These are phyloP conservation scores for Fusarium multiceps DNA, from an alignment of 2,329 filamentous ascomycete genomes.

Conservation along the genomic window DNA sequence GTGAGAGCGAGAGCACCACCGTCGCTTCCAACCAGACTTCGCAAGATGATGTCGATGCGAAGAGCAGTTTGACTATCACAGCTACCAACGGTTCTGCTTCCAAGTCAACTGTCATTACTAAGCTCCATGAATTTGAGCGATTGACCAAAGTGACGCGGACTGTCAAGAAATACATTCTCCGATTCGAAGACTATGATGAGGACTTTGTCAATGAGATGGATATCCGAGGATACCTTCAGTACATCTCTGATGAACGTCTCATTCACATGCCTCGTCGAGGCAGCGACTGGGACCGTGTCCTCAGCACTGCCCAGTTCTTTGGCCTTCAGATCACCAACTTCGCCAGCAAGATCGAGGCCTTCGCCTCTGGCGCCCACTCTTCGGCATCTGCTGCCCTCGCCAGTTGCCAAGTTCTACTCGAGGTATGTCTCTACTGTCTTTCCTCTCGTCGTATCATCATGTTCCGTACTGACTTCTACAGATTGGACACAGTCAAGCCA, in stretches of 20 bases:
- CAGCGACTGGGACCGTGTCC: constrained; percentile 56
- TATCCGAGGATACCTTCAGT: constrained; percentile 48
- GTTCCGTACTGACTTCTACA: constrained; percentile 24
- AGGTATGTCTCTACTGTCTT: constrained; percentile 50
- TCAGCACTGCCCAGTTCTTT: constrained; percentile 56
- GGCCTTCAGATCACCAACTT: constrained; percentile 54
- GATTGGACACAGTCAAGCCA: constrained; percentile 54
- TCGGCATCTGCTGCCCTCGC: constrained; percentile 51
- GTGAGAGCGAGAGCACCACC: constrained; percentile 29
- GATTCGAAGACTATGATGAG: constrained; percentile 38
- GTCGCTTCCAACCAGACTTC: constrained; percentile 21
- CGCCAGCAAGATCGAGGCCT: constrained; percentile 48
- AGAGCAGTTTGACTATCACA: neutral
- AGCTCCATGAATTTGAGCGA: constrained; percentile 20
- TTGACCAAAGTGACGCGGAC: constrained; percentile 30
- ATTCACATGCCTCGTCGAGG: constrained; percentile 55
- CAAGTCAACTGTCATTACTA: neutral
- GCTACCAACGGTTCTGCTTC: neutral
- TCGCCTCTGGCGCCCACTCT: constrained; percentile 33
- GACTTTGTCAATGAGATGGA: constrained; percentile 38
- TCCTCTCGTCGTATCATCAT: rapidly evolving
- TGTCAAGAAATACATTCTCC: constrained; percentile 34
- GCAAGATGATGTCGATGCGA: constrained; percentile 3
- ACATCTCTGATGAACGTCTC: constrained; percentile 54
- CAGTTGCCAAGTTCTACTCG: constrained; percentile 53